phyloP scores from a whole-genome alignment of 129 eudicot species.

The Flaveria sonorensis region DNA sequence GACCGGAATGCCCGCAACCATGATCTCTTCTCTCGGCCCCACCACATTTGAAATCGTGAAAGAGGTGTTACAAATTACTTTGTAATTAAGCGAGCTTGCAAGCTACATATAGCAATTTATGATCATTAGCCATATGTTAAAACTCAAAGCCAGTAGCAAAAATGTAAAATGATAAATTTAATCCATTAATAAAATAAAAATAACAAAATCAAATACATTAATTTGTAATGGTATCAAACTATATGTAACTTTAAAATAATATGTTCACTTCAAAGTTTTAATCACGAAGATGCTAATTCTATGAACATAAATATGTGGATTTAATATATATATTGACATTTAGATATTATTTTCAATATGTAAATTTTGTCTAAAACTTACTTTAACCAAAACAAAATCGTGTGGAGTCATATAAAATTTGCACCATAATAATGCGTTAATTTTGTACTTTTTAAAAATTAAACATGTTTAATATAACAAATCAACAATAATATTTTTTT shows the following conservation, averaged over 20 bases:
- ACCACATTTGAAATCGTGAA: slow-evolving; percentile 67
- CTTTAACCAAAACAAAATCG: no score
- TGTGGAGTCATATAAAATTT: no score
- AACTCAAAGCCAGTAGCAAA: not conserved
- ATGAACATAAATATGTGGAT: no score
- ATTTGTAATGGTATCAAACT: not conserved
- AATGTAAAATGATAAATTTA: not conserved
- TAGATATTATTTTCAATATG: no score
- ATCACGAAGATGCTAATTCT: no score
- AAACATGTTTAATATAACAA: no score
- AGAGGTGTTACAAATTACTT: slow-evolving; percentile 61
- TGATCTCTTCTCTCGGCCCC: slow-evolving; percentile 76
- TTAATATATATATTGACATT: no score
- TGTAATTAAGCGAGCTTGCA: slow-evolving; percentile 57
- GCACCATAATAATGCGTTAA: no score
- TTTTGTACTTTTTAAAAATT: no score
- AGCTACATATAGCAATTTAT: slow-evolving; percentile 36
- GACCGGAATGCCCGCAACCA: slow-evolving; percentile 60
- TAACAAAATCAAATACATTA: not conserved
- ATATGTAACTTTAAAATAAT: not conserved
- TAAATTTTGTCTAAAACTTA: no score
- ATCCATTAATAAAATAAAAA: not conserved
- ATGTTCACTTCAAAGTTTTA: not conserved
- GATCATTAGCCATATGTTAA: not conserved
- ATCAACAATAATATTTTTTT: no score